phyloP scores from a whole-genome alignment of 306 rosid genomes.

The Gleditsia sinensis region DNA sequence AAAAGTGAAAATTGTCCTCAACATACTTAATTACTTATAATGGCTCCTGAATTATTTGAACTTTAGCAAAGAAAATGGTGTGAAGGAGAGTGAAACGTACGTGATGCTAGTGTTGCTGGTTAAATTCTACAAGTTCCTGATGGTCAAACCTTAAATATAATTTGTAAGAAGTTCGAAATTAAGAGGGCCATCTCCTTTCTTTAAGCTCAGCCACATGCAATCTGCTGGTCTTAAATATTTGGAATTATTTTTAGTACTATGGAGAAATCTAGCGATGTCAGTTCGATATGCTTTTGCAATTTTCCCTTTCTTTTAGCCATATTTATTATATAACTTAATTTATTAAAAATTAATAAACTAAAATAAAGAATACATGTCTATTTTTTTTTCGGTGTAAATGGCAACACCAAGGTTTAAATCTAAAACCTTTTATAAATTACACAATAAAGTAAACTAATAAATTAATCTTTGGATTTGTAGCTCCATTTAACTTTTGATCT shows the following conservation, averaged over 20 bases:
- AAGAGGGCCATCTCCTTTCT: slow-evolving; percentile 11
- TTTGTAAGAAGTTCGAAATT: slow-evolving; percentile 2
- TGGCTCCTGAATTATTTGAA: background rate
- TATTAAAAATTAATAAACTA: no score
- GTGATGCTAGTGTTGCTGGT: background rate
- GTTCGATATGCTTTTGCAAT: background rate
- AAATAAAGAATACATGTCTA: no score
- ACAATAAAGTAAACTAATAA: no score
- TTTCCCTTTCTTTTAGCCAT: no score
- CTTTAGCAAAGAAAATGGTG: background rate
- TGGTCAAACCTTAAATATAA: slow-evolving; percentile 23
- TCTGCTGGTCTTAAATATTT: slow-evolving; percentile 5
- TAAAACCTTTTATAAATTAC: no score
- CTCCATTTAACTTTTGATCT: no score
- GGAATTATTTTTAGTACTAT: background rate
- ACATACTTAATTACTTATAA: slow-evolving; percentile 1
- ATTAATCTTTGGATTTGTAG: no score
- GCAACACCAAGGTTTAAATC: no score
- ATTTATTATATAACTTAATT: no score
- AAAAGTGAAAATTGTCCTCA: slow-evolving; percentile 36
- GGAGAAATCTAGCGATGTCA: background rate
- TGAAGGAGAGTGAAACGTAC: background rate
- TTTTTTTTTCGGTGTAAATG: no score
- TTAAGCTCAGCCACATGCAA: slow-evolving; percentile 11
- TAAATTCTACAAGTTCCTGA: background rate